phyloP scores from a whole-genome alignment of 345 rosid species.

The Populus tremula region DNA sequence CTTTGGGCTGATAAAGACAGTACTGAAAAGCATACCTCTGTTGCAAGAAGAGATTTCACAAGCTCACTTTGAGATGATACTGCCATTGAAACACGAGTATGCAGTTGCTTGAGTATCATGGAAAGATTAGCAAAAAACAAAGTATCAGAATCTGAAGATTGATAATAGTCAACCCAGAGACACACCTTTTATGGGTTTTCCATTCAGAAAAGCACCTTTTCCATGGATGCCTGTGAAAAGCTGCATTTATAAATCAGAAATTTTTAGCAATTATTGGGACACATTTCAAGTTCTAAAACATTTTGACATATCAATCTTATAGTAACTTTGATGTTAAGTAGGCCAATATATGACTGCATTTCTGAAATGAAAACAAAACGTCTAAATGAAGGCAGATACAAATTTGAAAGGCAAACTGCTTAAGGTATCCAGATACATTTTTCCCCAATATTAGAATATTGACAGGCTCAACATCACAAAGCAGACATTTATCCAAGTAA shows the following conservation, averaged over 20 bases:
- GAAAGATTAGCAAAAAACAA: background rate
- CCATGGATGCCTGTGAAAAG: conserved; percentile 71
- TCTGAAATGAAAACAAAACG: background rate
- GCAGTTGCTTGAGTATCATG: background rate
- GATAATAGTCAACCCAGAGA: background rate
- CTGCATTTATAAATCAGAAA: conserved; percentile 37
- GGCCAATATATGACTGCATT: background rate
- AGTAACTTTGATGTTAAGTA: background rate
- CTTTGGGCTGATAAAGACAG: background rate
- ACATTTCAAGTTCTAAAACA: background rate
- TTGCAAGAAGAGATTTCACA: conserved; percentile 73
- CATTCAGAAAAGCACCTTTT: conserved; percentile 83
- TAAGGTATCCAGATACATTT: background rate
- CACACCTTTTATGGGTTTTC: conserved; percentile 73
- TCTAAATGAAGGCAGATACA: background rate
- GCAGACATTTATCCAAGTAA: background rate
- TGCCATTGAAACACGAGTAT: conserved; percentile 34
- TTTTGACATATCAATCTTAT: background rate
- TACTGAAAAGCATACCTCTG: conserved; percentile 58
- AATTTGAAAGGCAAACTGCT: background rate
- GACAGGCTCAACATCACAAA: background rate
- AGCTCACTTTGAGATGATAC: conserved; percentile 74
- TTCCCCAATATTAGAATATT: background rate
- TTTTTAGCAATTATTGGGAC: background rate
- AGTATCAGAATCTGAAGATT: background rate